Base-by-base conservation (phyloP, 768 basidiomycete genomes). In the Imleria badia region DNA sequence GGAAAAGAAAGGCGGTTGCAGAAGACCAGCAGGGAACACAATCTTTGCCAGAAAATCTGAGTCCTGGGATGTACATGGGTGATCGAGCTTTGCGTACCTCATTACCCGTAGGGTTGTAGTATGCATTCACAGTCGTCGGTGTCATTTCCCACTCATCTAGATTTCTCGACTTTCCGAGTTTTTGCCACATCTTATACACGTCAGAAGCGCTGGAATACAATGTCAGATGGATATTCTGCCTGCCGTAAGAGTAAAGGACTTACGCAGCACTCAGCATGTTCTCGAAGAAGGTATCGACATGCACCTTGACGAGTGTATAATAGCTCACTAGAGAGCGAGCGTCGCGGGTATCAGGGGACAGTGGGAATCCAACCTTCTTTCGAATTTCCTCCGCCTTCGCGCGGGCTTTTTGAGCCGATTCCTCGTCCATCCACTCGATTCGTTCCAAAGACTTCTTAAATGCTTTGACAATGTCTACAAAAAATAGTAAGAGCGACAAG, bases 11-110 rank as follows among this genome's bases (percentile, higher is more conserved):
- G 95, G 95, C 2, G 91, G 87, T 59, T 87, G 92, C 17, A 98
- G 74, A 63, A 98, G 94, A 23, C 97, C 97, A 20, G 97, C 96
- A 10, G 97, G 95, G 76, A 99, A 98, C 20, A 94, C 91, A 48
- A 95, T 94, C 87, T 91, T 54, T 42, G 14, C 26, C n/a, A 45
- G 6, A 29, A 41, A 48, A 31, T 52, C 7, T 1, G 14, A 48
- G 45, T 34, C 13, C n/a, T 15, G n/a, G 14, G 12, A 44, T 36
- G 3, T 4, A 33, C 22, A 29, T 12, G 8, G 22, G 6, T 7
- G 13, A 36, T 14, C 23, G 12, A 14, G 20, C 52, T 33, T 11
- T 20, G 48, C 73, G 36, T 55, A 90, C 90, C 78, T 96, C 94
- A 59, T 94, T 94, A 2, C 87, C 84, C 11, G 91, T 87, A 31